Percentiles rank a stretch among this genome's conserved stretches.
phyloP scores from a whole-genome alignment of 2,329 filamentous ascomycete species.

The Diaporthe destruens region DNA sequence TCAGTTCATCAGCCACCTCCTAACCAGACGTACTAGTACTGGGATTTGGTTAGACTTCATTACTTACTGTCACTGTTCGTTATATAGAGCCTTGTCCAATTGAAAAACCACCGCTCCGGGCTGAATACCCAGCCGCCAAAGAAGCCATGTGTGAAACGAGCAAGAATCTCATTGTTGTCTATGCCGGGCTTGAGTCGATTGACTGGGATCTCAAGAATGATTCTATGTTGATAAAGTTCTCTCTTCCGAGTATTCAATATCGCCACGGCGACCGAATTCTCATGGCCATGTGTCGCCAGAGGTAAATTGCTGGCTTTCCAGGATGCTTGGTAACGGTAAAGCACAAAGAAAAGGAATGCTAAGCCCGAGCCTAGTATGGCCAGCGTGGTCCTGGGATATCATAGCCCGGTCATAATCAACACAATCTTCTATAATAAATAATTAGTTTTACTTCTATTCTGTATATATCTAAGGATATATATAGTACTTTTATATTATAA shows the following conservation, averaged over 20 bases:
- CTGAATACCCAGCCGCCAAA: conserved; percentile 33
- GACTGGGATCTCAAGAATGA: neutral
- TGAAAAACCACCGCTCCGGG: conserved; percentile 25
- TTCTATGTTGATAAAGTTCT: neutral
- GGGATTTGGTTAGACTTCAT: accelerated
- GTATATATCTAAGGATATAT: too few relatives aligned
- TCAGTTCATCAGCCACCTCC: neutral
- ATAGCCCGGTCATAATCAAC: too few relatives aligned
- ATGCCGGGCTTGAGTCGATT: neutral
- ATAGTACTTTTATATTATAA: too few relatives aligned
- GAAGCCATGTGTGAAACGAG: conserved; percentile 10
- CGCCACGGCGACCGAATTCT: neutral
- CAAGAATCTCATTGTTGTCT: neutral
- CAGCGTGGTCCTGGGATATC: too few relatives aligned
- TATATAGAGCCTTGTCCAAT: neutral
- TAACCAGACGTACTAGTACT: too few relatives aligned
- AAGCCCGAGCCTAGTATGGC: neutral
- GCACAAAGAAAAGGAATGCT: neutral
- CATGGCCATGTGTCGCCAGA: neutral
- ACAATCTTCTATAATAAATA: too few relatives aligned
- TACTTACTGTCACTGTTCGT: neutral
- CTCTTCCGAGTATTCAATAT: neutral
- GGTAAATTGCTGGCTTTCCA: neutral
- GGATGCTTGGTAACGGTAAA: neutral
- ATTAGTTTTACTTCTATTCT: too few relatives aligned